A percentile compares a stretch with the other conserved stretches of the same genome.
Evolutionary conservation across 139 green algal genomes (phyloP).

Genomic region (Chlorella sp.): DNA sequence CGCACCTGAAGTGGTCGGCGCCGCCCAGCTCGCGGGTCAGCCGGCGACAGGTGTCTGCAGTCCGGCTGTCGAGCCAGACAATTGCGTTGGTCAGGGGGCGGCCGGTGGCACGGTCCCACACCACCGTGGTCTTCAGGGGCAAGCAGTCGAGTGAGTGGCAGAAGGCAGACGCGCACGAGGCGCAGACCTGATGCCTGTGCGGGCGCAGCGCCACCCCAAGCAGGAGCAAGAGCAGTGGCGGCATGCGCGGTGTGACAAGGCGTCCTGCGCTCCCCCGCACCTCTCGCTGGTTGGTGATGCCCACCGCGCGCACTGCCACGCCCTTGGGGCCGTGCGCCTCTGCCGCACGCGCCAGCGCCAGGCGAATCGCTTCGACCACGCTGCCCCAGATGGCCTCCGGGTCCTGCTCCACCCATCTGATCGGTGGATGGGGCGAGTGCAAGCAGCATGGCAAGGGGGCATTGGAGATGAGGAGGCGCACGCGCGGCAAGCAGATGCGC

Average conservation of each 20-base stretch:
- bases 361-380: constrained; percentile 65
- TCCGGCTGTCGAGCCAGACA: constrained; percentile 94
- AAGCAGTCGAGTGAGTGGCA: too few species aligned
- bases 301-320: constrained; percentile 57
- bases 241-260: too few species aligned
- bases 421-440: neutral
- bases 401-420: constrained; percentile 95
- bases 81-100: constrained; percentile 91
- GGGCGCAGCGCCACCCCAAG: too few species aligned
- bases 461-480: neutral
- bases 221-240: too few species aligned
- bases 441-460: neutral
- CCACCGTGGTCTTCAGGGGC: constrained; percentile 86
- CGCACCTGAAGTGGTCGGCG: constrained; percentile 35
- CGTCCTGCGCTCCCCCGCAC: too few species aligned
- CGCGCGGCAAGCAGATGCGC: neutral
- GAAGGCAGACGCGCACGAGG: too few species aligned
- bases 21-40: constrained; percentile 40
- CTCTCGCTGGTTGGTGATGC: constrained; percentile 97
- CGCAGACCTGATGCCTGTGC: too few species aligned
- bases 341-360: constrained; percentile 49
- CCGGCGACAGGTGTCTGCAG: constrained; percentile 51
- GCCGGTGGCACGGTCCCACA: constrained; percentile 84
- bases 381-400: constrained; percentile 78
- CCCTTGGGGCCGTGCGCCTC: constrained; percentile 6